These are phyloP conservation scores for Physcomitrium patens DNA, from an alignment of 225 moss, liverwort and hornwort species.

Conservation along the genomic window DNA sequence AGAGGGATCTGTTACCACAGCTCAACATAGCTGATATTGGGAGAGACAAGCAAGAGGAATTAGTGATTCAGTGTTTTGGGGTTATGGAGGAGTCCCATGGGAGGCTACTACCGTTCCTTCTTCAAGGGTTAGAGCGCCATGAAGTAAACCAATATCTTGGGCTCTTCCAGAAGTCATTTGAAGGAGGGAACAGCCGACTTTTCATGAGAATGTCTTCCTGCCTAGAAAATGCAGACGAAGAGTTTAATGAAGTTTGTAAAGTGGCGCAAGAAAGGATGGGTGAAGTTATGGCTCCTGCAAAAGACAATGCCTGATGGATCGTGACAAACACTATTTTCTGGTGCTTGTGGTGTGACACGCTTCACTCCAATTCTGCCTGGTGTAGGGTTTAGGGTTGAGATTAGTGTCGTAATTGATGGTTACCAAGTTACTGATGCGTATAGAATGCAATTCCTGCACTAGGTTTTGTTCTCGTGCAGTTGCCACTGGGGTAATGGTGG, in stretches of 20 bases:
- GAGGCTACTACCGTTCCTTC: slow-evolving; percentile 51
- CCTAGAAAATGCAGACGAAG: slow-evolving; percentile 52
- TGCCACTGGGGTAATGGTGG: slow-evolving; percentile 12
- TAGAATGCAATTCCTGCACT: neutral
- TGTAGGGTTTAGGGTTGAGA: neutral
- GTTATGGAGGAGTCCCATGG: slow-evolving; percentile 63
- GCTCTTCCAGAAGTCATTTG: slow-evolving; percentile 44
- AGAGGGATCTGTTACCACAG: slow-evolving; percentile 54
- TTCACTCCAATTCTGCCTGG: neutral
- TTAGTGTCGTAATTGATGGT: neutral
- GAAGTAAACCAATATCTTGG: slow-evolving; percentile 56
- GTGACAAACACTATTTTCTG: slow-evolving; percentile 32
- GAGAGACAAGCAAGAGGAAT: slow-evolving; percentile 44
- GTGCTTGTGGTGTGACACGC: neutral
- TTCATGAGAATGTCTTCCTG: slow-evolving; percentile 39
- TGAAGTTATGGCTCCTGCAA: slow-evolving; percentile 34
- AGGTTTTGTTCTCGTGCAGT: neutral
- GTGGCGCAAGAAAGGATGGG: slow-evolving; percentile 47
- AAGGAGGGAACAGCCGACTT: slow-evolving; percentile 47
- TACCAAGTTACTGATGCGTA: neutral
- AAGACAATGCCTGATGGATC: slow-evolving; percentile 38
- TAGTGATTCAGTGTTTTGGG: slow-evolving; percentile 41
- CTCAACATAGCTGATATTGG: slow-evolving; percentile 53
- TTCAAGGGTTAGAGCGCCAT: slow-evolving; percentile 51
- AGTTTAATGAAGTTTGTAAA: slow-evolving; percentile 50